Evolutionary conservation across 768 basidiomycete species (phyloP).

Genomic region (Calocera viscosa): DNA sequence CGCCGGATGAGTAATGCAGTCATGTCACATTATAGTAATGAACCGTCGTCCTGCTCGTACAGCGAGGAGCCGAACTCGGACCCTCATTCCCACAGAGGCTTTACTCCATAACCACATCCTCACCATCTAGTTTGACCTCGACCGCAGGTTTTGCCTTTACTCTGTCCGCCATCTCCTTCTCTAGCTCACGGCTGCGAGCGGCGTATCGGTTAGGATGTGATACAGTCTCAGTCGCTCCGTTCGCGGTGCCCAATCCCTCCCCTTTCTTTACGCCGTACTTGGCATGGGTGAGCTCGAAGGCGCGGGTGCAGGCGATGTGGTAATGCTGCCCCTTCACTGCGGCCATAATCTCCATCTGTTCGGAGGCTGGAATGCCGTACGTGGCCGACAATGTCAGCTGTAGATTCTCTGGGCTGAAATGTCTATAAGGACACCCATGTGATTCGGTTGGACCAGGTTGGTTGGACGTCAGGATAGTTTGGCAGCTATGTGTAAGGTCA

Average conservation of each 20-base stretch:
- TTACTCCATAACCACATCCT: not conserved
- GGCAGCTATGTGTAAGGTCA: slow-evolving; percentile 48
- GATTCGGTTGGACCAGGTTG: slow-evolving; percentile 55
- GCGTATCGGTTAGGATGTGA: slow-evolving; percentile 79
- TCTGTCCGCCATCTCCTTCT: slow-evolving; percentile 22
- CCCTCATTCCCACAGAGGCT: too few species aligned
- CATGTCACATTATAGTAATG: not conserved
- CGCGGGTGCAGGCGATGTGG: slow-evolving; percentile 92
- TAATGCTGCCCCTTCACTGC: slow-evolving; percentile 70
- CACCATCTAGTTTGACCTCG: not conserved
- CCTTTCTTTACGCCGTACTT: slow-evolving; percentile 60
- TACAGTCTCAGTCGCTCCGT: slow-evolving; percentile 46
- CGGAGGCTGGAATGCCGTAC: slow-evolving; percentile 31
- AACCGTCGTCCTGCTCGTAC: not conserved
- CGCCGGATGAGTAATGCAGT: slow-evolving; percentile 10
- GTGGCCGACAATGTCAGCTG: slow-evolving; percentile 45
- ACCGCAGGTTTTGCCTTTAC: slow-evolving; percentile 14
- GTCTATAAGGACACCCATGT: slow-evolving; percentile 88
- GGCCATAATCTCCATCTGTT: slow-evolving; percentile 71
- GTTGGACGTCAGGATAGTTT: slow-evolving; percentile 63
- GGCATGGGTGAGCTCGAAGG: slow-evolving; percentile 87
- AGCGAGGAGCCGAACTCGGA: too few species aligned
- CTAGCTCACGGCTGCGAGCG: slow-evolving; percentile 18
- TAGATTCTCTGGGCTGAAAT: slow-evolving; percentile 74
- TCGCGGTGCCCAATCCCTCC: slow-evolving; percentile 67